phyloP scores from a whole-genome alignment of 2,329 filamentous ascomycete genomes.

The Neopestalotiopsis sp. region DNA sequence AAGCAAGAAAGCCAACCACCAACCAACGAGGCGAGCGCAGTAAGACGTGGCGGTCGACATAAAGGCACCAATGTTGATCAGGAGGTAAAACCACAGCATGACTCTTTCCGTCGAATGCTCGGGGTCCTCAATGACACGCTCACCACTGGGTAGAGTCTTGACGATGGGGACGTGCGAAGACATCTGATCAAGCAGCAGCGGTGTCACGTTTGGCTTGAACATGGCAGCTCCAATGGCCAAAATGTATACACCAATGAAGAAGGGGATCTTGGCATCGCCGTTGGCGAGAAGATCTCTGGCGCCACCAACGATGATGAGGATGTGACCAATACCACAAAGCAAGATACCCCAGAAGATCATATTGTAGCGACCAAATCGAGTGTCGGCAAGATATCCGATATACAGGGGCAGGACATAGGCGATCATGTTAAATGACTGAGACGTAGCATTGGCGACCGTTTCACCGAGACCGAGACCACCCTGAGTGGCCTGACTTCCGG shows the following conservation, averaged over 20 bases:
- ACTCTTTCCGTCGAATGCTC: conserved; percentile 69
- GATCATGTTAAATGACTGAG: conserved; percentile 61
- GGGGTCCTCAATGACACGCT: conserved; percentile 73
- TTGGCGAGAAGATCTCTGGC: conserved; percentile 48
- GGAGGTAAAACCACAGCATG: conserved; percentile 67
- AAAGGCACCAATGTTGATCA: conserved; percentile 61
- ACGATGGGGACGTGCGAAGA: conserved; percentile 60
- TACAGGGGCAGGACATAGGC: conserved; percentile 63
- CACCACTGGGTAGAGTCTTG: conserved; percentile 56
- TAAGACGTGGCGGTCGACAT: conserved; percentile 58
- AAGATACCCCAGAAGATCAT: conserved; percentile 75
- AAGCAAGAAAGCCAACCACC: conserved; percentile 54
- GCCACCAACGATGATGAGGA: conserved; percentile 69
- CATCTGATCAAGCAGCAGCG: conserved; percentile 72
- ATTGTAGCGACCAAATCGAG: conserved; percentile 72
- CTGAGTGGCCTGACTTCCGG: conserved; percentile 48
- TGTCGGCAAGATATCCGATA: conserved; percentile 67
- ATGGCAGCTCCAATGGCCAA: conserved; percentile 63
- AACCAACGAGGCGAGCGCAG: conserved; percentile 55
- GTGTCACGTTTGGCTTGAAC: conserved; percentile 78
- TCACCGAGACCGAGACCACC: conserved; percentile 65
- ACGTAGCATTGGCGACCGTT: conserved; percentile 54
- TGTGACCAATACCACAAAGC: conserved; percentile 70
- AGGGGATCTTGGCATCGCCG: conserved; percentile 52
- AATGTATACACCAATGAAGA: conserved; percentile 54